A percentile compares a stretch with the other conserved stretches of the same genome.
Conservation (phyloP, 192 early-diverging fungal genomes). For the Podila minutissima region DNA sequence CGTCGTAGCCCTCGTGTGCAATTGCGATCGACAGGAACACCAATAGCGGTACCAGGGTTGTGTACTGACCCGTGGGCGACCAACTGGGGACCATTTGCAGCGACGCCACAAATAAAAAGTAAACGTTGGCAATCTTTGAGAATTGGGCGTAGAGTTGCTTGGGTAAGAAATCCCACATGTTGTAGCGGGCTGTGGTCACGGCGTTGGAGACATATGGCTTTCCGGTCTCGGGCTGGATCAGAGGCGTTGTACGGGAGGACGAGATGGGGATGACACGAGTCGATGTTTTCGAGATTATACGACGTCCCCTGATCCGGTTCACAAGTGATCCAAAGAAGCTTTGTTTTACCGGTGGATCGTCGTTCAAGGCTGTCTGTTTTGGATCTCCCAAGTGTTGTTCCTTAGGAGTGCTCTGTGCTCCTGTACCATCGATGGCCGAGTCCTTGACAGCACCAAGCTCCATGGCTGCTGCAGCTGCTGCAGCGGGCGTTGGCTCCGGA, state of each 20-base stretch:
- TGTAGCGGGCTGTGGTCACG: conserved; percentile 74
- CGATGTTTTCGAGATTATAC: conserved; percentile 2
- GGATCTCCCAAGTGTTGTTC: background rate
- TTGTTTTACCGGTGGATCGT: background rate
- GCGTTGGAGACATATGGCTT: conserved; percentile 65
- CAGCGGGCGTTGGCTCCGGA: conserved; percentile 20
- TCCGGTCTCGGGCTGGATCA: conserved; percentile 55
- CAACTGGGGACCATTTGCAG: conserved; percentile 72
- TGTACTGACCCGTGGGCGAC: conserved; percentile 83
- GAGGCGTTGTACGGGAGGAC: conserved; percentile 25
- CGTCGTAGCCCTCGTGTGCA: conserved; percentile 81
- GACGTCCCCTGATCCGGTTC: conserved; percentile 21
- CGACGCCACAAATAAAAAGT: conserved; percentile 71
- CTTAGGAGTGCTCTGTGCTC: background rate
- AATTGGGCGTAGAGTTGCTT: conserved; percentile 73
- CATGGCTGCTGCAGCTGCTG: conserved; percentile 14
- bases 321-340: conserved; percentile 7
- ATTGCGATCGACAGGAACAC: conserved; percentile 83
- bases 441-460: conserved; percentile 32
- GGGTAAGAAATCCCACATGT: conserved; percentile 64
- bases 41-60: conserved; percentile 77
- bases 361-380: background rate
- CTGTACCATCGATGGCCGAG: too few relatives aligned
- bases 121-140: conserved; percentile 75
- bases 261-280: conserved; percentile 36